These are phyloP conservation scores for Cocos nucifera DNA, from an alignment of 176 grass and related monocot genomes.

Conservation along the genomic window DNA sequence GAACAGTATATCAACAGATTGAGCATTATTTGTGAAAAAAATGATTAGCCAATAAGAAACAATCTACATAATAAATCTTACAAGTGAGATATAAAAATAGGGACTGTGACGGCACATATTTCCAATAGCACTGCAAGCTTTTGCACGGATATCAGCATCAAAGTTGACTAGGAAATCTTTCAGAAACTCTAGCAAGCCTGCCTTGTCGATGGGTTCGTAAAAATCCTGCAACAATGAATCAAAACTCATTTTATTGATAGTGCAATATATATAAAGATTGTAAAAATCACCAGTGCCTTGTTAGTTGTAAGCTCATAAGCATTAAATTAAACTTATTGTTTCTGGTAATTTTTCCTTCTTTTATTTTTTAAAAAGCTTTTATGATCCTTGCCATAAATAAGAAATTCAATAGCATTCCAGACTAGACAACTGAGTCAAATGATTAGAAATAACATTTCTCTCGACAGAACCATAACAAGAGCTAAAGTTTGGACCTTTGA, in stretches of 20 bases:
- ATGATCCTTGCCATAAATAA: too few species aligned
- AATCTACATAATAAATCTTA: slow-evolving; percentile 33
- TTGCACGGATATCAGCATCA: slow-evolving; percentile 85
- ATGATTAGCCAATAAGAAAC: neutral
- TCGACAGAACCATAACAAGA: too few species aligned
- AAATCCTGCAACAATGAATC: slow-evolving; percentile 51
- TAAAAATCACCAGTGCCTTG: too few species aligned
- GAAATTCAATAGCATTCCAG: too few species aligned
- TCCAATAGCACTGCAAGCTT: slow-evolving; percentile 95
- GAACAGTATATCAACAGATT: too few species aligned
- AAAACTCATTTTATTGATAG: neutral
- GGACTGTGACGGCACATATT: slow-evolving; percentile 91
- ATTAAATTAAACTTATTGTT: too few species aligned
- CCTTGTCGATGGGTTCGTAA: slow-evolving; percentile 71
- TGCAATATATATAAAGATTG: too few species aligned
- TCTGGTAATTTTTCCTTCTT: too few species aligned
- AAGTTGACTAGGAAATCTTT: slow-evolving; percentile 55
- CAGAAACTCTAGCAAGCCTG: slow-evolving; percentile 57
- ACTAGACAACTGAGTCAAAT: too few species aligned
- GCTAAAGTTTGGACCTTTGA: slow-evolving; percentile 61
- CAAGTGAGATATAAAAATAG: slow-evolving; percentile 84
- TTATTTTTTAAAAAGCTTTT: too few species aligned
- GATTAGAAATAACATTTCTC: too few species aligned
- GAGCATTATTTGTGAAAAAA: slow-evolving; percentile 1
- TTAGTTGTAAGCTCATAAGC: too few species aligned